Evolutionary conservation across 2,329 filamentous ascomycete species (phyloP), one percentile per base, ranked within the genome.

Genomic region (Botrytis squamosa): DNA sequence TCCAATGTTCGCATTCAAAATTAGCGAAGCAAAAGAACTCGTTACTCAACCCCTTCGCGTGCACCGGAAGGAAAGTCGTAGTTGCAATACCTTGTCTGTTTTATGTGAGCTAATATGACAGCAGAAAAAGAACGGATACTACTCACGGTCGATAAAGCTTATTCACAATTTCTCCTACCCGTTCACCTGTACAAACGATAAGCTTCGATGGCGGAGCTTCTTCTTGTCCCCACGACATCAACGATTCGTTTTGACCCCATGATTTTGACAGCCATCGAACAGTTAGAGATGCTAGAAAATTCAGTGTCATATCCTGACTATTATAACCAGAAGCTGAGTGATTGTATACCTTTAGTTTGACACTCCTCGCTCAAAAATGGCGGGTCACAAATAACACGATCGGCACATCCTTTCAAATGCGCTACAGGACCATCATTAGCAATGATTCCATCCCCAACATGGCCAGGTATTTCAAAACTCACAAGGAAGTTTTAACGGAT

Each of bases 21-120:
- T 93, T 95, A 38, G 93, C 89, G 79, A 93, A 95, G 81, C 91
- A 94, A 79, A 88, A 87, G 80, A 94, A 96, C 82, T 94, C 92
- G 79, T 96, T 96, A 82, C 91, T 93, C 74, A 96, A 83, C 0
- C 91, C 91, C 75, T 89, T 88, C n/a, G 88, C 86, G 79, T 95
- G 93, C 76, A 86, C 84, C 6, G 91, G 90, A 78, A 91, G 88
- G 80, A 90, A 94, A 0, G 87, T 88, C 0, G 92, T 95, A 7
- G 90, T 90, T 71, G 81, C 84, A 59, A 72, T 72, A 57, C 71
- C 71, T 72, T 72, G 71, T 44, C 71, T 72, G 22, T 16, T 68
- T 40, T 18, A 22, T 42, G 92, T 82, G 2, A 69, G 66, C 29
- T 33, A 69, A 57, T 1, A 25, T 25, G 10, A 8, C n/a, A 57